phyloP scores from a whole-genome alignment of 345 rosid genomes.

The Eucalyptus melliodora region DNA sequence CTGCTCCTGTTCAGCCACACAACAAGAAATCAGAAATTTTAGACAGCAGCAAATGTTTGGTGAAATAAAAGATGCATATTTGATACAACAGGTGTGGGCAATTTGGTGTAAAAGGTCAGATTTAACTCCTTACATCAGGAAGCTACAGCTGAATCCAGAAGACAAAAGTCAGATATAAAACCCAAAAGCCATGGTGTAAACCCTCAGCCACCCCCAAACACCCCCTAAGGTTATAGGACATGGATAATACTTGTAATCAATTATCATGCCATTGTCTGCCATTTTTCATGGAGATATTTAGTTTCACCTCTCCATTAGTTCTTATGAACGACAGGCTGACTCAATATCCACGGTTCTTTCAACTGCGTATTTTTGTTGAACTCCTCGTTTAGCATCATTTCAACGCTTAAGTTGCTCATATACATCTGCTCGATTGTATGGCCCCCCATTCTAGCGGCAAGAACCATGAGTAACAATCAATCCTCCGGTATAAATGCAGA shows the following conservation, averaged over 20 bases:
- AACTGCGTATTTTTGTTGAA: neutral
- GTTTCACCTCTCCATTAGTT: neutral
- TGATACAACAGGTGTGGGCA: neutral
- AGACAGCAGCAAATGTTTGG: neutral
- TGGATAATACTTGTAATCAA: neutral
- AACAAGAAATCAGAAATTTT: neutral
- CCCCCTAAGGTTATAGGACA: neutral
- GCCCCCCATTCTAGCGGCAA: neutral
- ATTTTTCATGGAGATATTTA: neutral
- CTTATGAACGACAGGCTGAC: neutral
- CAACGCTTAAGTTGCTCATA: neutral
- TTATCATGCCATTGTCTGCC: neutral
- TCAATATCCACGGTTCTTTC: neutral
- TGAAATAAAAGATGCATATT: neutral
- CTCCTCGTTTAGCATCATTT: neutral
- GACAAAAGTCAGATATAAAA: neutral
- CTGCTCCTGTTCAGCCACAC: constrained; percentile 9
- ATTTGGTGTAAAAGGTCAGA: neutral
- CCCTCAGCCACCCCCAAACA: neutral
- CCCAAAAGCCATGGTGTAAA: neutral
- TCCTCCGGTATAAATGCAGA: neutral
- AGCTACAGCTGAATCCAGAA: neutral
- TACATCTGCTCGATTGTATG: neutral
- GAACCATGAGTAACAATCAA: neutral
- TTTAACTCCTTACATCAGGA: neutral